A percentile compares a stretch with the other conserved stretches of the same genome.
These are phyloP conservation scores for Pyrenophora tritici-repentis DNA, from an alignment of 2,329 filamentous ascomycete species.

Conservation along the genomic window DNA sequence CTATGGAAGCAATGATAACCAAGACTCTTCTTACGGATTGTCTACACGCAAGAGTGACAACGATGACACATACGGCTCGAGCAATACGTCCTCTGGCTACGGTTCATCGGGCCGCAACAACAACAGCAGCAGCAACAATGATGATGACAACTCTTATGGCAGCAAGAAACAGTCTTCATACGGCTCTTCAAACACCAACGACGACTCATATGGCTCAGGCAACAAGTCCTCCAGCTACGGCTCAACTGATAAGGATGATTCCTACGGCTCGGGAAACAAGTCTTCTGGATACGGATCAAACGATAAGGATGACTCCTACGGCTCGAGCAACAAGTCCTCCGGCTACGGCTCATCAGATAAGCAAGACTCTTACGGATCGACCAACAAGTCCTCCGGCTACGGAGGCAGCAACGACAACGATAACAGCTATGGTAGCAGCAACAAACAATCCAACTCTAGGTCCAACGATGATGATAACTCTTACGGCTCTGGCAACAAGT, in stretches of 20 bases:
- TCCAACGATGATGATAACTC: constrained; percentile 3
- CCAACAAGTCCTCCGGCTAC: background rate
- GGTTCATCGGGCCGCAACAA: constrained; percentile 2
- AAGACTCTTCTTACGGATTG: constrained; percentile 4
- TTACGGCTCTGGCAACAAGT: constrained; percentile 2
- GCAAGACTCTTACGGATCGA: constrained; percentile 3
- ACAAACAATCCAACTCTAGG: constrained; percentile 7
- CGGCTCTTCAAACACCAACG: constrained; percentile 9
- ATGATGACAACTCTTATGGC: constrained; percentile 5
- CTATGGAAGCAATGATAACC: constrained; percentile 10
- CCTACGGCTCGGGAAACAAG: constrained; percentile 12
- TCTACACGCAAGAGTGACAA: constrained; percentile 1
- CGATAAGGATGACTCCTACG: constrained; percentile 6
- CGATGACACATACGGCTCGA: constrained; percentile 4
- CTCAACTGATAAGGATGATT: constrained; percentile 5
- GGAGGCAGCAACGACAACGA: background rate
- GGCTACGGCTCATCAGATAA: background rate
- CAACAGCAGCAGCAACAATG: background rate
- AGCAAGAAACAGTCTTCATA: constrained; percentile 7
- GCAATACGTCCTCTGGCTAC: constrained; percentile 1
- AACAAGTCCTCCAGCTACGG: constrained; percentile 10
- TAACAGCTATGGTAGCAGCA: background rate
- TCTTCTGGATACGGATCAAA: constrained; percentile 6
- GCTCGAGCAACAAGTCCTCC: constrained; percentile 2
- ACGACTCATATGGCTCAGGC: constrained; percentile 10